Base-by-base conservation (phyloP, 2,329 filamentous ascomycete genomes). In the Monosporascus cannonballus region DNA sequence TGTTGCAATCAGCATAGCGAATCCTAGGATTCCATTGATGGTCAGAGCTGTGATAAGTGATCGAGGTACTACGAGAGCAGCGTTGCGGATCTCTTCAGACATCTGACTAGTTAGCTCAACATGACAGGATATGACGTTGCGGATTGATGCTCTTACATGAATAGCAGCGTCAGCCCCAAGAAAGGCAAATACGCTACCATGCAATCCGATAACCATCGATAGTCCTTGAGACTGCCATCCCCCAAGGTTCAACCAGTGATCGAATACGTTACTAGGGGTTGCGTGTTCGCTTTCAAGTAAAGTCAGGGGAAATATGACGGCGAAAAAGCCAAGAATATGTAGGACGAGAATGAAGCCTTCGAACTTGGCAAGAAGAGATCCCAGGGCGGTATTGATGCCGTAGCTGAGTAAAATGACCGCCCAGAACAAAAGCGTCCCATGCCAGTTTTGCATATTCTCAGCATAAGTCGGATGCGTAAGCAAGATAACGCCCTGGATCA, bases 1-100 rank as follows among this genome's bases (percentile, higher is more conserved):
- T 37, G 80, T 69, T 1, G 78, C 76, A 15, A 83, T 69, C n/a
- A 82, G 60, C 70, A 83, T 79, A n/a, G 75, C 70, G 45, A 83
- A 78, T 0, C 80, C 81, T 0, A 80, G 65, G 0, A 71, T 59
- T 3, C 76, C 78, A 52, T 83, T 83, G 48, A 83, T 67, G 0
- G 72, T 54, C 0, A 81, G 68, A 3, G 72, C 73, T 2, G 70
- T 66, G 41, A 82, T 71, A 54, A 83, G 75, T 0, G 77, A 74
- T 6, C 70, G 70, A 0, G 80, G 80, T 0, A 83, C 71, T 0
- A 74, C 74, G 1, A 71, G 64, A 1, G 76, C 72, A 0, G 80
- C 75, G 50, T 81, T 72, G 5, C 69, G 60, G 4, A 76, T 72
- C 54, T 77, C 75, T 53, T 78, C 75, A 0, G 68, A 67, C 73